These are phyloP conservation scores for Thielaviopsis musarum DNA, from an alignment of 2,329 filamentous ascomycete species.

Conservation along the genomic window DNA sequence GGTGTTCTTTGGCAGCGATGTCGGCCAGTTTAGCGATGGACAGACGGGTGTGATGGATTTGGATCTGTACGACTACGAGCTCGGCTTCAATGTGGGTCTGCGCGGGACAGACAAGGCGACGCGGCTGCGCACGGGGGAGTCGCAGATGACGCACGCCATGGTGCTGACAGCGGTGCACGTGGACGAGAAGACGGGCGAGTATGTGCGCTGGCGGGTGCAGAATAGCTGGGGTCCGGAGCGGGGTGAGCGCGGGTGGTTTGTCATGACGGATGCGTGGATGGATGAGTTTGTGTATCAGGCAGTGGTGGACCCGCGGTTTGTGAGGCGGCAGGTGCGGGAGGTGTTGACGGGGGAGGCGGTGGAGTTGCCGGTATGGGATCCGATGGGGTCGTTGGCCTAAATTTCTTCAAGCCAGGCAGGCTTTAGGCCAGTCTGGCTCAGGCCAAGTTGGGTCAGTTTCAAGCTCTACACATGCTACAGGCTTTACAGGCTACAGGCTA, in stretches of 20 bases:
- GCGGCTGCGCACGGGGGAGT: conserved; percentile 56
- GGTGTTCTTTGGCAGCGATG: conserved; percentile 79
- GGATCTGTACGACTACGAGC: conserved; percentile 57
- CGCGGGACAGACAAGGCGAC: conserved; percentile 62
- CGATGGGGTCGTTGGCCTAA: conserved; percentile 57
- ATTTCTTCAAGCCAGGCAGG: too few species aligned
- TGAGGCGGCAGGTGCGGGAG: conserved; percentile 48
- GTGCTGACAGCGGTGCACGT: conserved; percentile 75
- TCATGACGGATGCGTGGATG: conserved; percentile 74
- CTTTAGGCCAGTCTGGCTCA: too few species aligned
- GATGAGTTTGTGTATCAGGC: conserved; percentile 74
- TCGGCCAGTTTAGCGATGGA: conserved; percentile 63
- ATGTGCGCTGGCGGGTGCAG: conserved; percentile 70
- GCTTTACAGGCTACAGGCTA: too few species aligned
- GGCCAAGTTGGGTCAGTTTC: too few species aligned
- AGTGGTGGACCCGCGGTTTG: conserved; percentile 58
- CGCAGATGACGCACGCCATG: conserved; percentile 84
- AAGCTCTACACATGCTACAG: too few species aligned
- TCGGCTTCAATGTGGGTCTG: conserved; percentile 65
- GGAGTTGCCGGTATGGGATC: conserved; percentile 63
- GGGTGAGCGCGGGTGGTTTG: conserved; percentile 70
- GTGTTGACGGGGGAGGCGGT: conserved; percentile 54
- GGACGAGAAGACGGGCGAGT: conserved; percentile 41
- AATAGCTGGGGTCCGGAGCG: conserved; percentile 62
- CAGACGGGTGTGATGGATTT: conserved; percentile 64